Conservation (phyloP, 1,139 yeast genomes). For the Lodderomyces theae region DNA sequence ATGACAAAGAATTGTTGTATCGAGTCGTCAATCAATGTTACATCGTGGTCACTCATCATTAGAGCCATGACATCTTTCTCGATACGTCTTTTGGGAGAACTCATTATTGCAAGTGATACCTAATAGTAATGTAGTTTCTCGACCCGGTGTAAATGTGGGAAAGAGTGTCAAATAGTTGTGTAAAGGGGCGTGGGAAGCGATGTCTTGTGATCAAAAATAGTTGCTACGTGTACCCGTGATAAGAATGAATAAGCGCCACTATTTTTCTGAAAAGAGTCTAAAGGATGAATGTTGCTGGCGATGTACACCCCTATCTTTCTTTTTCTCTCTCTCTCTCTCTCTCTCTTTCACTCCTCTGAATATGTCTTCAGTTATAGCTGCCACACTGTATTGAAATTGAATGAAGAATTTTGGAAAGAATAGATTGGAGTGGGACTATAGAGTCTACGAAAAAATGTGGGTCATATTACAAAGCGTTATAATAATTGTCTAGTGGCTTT, state of each 20-base stretch:
- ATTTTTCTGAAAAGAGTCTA: neutral
- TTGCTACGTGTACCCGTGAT: conserved; percentile 1
- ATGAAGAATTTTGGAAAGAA: too few relatives aligned
- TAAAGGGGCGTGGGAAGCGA: neutral
- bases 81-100: conserved; percentile 83
- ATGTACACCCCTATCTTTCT: too few relatives aligned
- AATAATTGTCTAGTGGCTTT: too few relatives aligned
- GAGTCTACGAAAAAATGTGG: too few relatives aligned
- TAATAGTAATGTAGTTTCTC: neutral
- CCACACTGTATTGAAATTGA: too few relatives aligned
- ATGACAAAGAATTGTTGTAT: conserved; percentile 89
- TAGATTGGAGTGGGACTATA: too few relatives aligned
- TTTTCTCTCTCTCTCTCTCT: too few relatives aligned
- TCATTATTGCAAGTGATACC: conserved; percentile 29
- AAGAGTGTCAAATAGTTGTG: neutral
- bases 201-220: neutral
- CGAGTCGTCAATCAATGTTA: conserved; percentile 77
- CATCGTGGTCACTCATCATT: conserved; percentile 95
- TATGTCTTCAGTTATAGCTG: too few relatives aligned
- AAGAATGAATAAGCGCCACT: neutral
- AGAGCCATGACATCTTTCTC: conserved; percentile 97
- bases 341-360: too few relatives aligned
- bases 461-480: too few relatives aligned
- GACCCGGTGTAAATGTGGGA: neutral
- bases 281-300: neutral